Evolutionary conservation across 2,329 filamentous ascomycete species (phyloP).

Genomic region (Verticillium dahliae): DNA sequence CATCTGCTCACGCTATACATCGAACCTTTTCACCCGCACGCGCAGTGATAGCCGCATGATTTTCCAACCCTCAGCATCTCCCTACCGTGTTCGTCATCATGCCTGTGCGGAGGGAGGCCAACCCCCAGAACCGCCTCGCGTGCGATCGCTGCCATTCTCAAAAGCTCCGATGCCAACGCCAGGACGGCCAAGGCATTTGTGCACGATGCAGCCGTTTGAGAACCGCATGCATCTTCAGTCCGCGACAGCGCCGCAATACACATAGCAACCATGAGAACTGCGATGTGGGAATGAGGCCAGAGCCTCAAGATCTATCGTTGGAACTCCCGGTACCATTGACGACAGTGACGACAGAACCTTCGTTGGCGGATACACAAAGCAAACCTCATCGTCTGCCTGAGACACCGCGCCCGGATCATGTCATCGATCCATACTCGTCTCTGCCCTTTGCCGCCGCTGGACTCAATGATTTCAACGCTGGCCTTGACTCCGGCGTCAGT

Average conservation of each 20-base stretch:
- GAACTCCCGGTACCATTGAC: neutral
- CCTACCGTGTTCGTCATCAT: neutral
- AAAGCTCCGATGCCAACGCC: neutral
- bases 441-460: neutral
- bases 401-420: neutral
- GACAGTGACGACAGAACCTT: neutral
- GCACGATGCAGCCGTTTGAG: neutral
- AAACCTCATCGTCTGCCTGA: neutral
- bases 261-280: neutral
- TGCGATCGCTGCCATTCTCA: neutral
- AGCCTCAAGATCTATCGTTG: neutral
- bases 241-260: neutral
- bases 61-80: neutral
- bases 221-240: neutral
- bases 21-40: too few species aligned
- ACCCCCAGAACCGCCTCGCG: neutral
- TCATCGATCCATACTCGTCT: neutral
- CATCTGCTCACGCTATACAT: too few species aligned
- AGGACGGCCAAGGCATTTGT: neutral
- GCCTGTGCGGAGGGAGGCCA: neutral
- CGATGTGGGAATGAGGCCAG: neutral
- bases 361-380: neutral
- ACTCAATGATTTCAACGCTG: neutral
- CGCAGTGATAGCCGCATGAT: neutral
- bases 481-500: neutral